A percentile compares a stretch with the other conserved stretches of the same genome.
These are phyloP conservation scores for Tremellales sp. DNA, from an alignment of 1,284 basidiomycete genomes.

Conservation along the genomic window DNA sequence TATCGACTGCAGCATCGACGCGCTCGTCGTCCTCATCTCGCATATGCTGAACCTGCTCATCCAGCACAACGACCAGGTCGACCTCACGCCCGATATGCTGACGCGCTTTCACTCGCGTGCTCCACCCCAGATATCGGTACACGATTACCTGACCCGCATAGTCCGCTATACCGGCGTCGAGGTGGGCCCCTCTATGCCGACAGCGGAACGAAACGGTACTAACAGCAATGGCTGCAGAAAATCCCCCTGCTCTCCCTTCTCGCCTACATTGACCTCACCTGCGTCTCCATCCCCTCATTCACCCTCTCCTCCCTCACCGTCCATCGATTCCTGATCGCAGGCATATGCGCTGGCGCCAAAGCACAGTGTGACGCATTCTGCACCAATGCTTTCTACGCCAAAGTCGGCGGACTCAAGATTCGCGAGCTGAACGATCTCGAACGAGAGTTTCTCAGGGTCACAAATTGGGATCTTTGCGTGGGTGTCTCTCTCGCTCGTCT, in stretches of 20 bases:
- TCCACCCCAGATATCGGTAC: conserved; percentile 73
- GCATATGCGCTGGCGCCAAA: conserved; percentile 82
- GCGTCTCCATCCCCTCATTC: conserved; percentile 75
- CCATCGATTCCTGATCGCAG: conserved; percentile 89
- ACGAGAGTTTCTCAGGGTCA: conserved; percentile 80
- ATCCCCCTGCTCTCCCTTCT: conserved; percentile 82
- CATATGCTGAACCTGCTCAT: conserved; percentile 92
- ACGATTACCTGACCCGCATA: conserved; percentile 87
- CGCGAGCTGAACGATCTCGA: conserved; percentile 87
- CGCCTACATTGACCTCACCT: conserved; percentile 92
- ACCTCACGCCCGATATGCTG: conserved; percentile 52
- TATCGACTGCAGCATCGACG: conserved; percentile 67
- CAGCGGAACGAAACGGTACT: neutral
- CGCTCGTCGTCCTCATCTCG: conserved; percentile 79
- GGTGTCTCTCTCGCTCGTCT: conserved; percentile 44
- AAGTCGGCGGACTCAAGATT: conserved; percentile 86
- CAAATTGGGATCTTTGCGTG: conserved; percentile 89
- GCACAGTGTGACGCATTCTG: conserved; percentile 90
- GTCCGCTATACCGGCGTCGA: conserved; percentile 89
- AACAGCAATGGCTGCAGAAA: conserved; percentile 55
- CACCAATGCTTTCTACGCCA: conserved; percentile 86
- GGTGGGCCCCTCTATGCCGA: conserved; percentile 51
- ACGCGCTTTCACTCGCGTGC: conserved; percentile 91
- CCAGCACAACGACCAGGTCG: conserved; percentile 85
- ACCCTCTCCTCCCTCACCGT: conserved; percentile 90